A percentile compares a stretch with the other conserved stretches of the same genome.
These are phyloP conservation scores for Sarocladiaceae sp. DNA, from an alignment of 2,329 filamentous ascomycete species.

Conservation along the genomic window DNA sequence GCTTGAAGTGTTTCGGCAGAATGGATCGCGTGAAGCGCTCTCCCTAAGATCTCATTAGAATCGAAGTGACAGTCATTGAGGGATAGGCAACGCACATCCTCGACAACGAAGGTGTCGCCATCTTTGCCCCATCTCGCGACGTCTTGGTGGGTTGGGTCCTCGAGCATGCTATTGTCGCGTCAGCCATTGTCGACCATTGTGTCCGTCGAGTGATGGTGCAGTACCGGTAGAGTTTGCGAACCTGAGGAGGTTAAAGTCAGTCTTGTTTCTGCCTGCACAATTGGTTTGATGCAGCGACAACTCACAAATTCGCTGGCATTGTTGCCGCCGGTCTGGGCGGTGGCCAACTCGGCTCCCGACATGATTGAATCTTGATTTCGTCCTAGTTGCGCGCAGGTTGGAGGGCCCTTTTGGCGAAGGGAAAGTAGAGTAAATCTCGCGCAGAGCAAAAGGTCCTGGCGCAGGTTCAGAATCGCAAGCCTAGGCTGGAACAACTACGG, in stretches of 20 bases:
- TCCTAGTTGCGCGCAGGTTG: no score
- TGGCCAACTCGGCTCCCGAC: slow-evolving; percentile 8
- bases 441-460: no score
- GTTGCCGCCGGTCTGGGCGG: slow-evolving; percentile 5
- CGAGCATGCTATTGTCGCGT: slow-evolving; percentile 67
- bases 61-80: neutral
- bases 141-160: slow-evolving; percentile 85
- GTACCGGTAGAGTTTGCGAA: slow-evolving; percentile 98
- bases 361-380: neutral
- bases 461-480: neutral
- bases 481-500: neutral
- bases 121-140: slow-evolving; percentile 95
- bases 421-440: no score
- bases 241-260: slow-evolving; percentile 44
- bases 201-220: slow-evolving; percentile 21
- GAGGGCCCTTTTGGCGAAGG: no score
- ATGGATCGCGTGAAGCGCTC: slow-evolving; percentile 98
- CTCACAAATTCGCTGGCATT: slow-evolving; percentile 3
- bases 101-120: slow-evolving; percentile 91
- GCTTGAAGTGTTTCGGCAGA: slow-evolving; percentile 97
- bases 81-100: slow-evolving; percentile 61
- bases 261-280: slow-evolving; percentile 2
- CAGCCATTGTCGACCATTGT: neutral
- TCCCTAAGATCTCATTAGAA: slow-evolving; percentile 52
- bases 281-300: neutral